Evolutionary conservation across 202 grass and related monocot species (phyloP).

Genomic region (Brachypodium distachyon): DNA sequence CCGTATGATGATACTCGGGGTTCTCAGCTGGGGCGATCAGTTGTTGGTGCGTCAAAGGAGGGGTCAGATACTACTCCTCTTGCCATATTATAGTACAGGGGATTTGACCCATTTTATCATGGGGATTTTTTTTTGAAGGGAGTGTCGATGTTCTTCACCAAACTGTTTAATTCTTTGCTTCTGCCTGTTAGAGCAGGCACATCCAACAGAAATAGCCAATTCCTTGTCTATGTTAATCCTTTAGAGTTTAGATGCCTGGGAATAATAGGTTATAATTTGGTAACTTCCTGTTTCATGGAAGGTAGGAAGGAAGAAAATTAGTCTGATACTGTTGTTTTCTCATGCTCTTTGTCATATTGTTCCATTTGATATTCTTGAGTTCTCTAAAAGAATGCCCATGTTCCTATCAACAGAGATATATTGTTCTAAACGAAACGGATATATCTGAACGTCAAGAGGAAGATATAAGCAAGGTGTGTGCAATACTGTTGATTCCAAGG

Average conservation of each 20-base stretch:
- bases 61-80: neutral
- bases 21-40: neutral
- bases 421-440: conserved; percentile 51
- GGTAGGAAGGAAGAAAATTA: neutral
- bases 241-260: neutral
- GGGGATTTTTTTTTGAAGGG: neutral
- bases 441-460: conserved; percentile 58
- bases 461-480: conserved; percentile 50
- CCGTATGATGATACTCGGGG: neutral
- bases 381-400: neutral
- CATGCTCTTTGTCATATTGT: neutral
- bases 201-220: neutral
- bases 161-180: neutral
- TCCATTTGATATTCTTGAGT: neutral
- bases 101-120: neutral
- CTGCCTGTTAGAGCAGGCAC: neutral
- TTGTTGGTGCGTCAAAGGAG: neutral
- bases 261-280: neutral
- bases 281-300: neutral
- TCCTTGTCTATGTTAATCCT: neutral
- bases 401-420: conserved; percentile 48
- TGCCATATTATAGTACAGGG: too few relatives aligned
- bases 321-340: neutral
- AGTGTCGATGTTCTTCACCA: neutral
- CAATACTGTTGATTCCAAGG: conserved; percentile 41